A percentile compares a stretch with the other conserved stretches of the same genome.
Evolutionary conservation across 768 basidiomycete genomes (phyloP).

Genomic region (Hemileccinum impolitum): DNA sequence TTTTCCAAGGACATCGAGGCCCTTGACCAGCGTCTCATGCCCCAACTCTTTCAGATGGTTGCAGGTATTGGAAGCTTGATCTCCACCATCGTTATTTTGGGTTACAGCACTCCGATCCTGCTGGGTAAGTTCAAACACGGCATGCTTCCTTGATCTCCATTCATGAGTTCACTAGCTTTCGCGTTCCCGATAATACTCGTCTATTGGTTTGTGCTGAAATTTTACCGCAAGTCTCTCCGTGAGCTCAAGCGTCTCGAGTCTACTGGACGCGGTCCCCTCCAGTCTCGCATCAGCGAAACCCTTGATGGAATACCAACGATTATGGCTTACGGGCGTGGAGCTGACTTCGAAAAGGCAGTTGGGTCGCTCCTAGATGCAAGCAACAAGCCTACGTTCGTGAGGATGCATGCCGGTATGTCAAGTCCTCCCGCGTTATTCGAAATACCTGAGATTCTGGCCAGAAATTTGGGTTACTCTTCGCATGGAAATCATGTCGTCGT

Average conservation of each 20-base stretch:
- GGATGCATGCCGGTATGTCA: conserved; percentile 23
- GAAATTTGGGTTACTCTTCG: conserved; percentile 33
- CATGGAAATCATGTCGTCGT: conserved; percentile 29
- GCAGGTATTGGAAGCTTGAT: conserved; percentile 23
- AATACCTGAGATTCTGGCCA: conserved; percentile 3
- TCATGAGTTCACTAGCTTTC: conserved; percentile 22
- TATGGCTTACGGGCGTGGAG: conserved; percentile 41
- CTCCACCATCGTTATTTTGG: conserved; percentile 23
- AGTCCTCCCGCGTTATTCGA: background rate
- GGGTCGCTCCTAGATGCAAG: conserved; percentile 21
- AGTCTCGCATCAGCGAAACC: conserved; percentile 50
- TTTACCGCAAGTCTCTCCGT: conserved; percentile 46
- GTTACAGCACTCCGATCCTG: conserved; percentile 29
- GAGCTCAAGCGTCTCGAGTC: conserved; percentile 47
- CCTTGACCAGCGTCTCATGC: conserved; percentile 37
- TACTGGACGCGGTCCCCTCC: conserved; percentile 44
- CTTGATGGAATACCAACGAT: conserved; percentile 46
- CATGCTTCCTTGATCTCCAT: conserved; percentile 4
- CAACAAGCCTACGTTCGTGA: conserved; percentile 29
- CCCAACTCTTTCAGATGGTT: conserved; percentile 27
- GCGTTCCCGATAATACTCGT: conserved; percentile 26
- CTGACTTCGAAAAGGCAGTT: conserved; percentile 24
- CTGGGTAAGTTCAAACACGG: conserved; percentile 33
- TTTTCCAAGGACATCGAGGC: conserved; percentile 42
- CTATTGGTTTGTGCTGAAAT: conserved; percentile 42